Percentiles rank a stretch among this genome's conserved stretches.
Conservation (phyloP, 805 yeast genomes). For the Candida vaughaniae region DNA sequence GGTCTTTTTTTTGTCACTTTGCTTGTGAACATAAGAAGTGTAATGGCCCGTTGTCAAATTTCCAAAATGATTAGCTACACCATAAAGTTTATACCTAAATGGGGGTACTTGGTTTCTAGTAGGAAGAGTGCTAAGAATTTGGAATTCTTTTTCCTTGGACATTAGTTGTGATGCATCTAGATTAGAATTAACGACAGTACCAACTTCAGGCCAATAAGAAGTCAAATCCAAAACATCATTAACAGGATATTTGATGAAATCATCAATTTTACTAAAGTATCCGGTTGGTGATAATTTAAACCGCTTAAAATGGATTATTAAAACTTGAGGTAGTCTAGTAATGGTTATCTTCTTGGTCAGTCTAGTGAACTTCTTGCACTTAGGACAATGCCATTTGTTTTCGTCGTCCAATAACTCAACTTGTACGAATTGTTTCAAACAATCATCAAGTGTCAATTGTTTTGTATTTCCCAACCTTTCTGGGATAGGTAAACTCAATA, state of each 20-base stretch:
- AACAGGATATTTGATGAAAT: slow-evolving; percentile 66
- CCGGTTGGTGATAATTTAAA: slow-evolving; percentile 54
- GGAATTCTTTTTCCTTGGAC: slow-evolving; percentile 41
- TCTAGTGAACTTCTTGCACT: slow-evolving; percentile 60
- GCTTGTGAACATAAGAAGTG: slow-evolving; percentile 72
- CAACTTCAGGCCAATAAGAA: slow-evolving; percentile 65
- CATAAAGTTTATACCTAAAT: slow-evolving; percentile 71
- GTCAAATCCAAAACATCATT: slow-evolving; percentile 57
- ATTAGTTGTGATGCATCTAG: slow-evolving; percentile 17
- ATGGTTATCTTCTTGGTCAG: slow-evolving; percentile 71
- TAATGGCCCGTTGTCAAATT: slow-evolving; percentile 85
- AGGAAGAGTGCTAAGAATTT: slow-evolving; percentile 52
- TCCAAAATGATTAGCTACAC: slow-evolving; percentile 84
- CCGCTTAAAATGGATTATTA: slow-evolving; percentile 83
- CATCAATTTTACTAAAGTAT: slow-evolving; percentile 56
- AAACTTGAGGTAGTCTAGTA: slow-evolving; percentile 72
- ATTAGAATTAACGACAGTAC: slow-evolving; percentile 23
- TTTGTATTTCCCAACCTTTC: slow-evolving; percentile 25
- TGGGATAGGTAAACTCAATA: slow-evolving; percentile 79
- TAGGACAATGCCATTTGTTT: slow-evolving; percentile 83
- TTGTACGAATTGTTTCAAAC: slow-evolving; percentile 75
- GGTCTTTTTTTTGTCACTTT: slow-evolving; percentile 36
- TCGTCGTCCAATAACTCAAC: slow-evolving; percentile 73
- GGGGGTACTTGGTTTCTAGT: slow-evolving; percentile 76
- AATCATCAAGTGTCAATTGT: slow-evolving; percentile 50